Conservation (phyloP, 148 eudicot species). For the Heliamphora exappendiculata region DNA sequence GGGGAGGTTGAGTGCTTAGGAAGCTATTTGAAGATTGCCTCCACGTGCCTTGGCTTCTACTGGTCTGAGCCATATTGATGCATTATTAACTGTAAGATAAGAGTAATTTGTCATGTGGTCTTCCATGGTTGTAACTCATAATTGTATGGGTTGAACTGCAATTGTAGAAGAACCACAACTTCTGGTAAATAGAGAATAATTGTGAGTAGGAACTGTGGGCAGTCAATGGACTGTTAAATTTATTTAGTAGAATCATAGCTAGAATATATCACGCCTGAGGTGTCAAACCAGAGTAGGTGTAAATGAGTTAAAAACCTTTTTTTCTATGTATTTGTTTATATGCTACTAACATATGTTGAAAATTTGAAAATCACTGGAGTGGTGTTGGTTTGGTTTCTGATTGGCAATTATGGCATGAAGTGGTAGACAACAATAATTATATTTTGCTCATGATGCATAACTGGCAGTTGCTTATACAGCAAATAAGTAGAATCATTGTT, state of each 20-base stretch:
- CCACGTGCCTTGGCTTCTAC: background rate
- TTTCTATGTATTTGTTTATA: background rate
- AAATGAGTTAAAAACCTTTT: background rate
- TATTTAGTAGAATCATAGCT: background rate
- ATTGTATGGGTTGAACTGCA: background rate
- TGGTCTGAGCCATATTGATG: background rate
- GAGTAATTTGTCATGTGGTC: background rate
- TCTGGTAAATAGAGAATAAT: background rate
- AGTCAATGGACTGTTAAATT: background rate
- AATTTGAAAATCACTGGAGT: background rate
- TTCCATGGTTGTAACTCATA: background rate
- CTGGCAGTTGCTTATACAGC: background rate
- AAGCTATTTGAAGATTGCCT: constrained; percentile 2
- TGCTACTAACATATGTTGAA: background rate
- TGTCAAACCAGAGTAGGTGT: background rate
- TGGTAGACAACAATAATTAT: background rate
- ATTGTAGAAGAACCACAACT: background rate
- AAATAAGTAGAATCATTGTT: background rate
- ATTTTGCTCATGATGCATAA: background rate
- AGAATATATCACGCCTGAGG: background rate
- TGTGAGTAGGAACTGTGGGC: background rate
- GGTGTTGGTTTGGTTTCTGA: too few species aligned
- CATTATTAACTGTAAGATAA: background rate
- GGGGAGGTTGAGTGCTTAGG: background rate
- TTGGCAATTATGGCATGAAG: background rate